Evolutionary conservation across 345 rosid genomes (phyloP).

Genomic region (Durio zibethinus): DNA sequence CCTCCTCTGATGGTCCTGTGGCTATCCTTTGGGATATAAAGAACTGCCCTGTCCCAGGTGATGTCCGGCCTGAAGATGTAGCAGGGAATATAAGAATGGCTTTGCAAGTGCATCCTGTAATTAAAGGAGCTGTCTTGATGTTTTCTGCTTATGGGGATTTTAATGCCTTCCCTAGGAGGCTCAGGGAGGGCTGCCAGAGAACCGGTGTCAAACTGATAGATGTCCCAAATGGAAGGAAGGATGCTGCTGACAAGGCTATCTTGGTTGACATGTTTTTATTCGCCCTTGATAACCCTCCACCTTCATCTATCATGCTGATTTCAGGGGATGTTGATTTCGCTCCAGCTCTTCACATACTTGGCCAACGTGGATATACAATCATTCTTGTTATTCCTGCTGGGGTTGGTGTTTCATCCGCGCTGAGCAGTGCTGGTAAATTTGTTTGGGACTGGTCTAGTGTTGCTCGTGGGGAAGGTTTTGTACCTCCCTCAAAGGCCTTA

Average conservation of each 20-base stretch:
- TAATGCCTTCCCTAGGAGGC: conserved; percentile 83
- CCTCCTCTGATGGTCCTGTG: conserved; percentile 57
- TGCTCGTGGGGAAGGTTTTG: conserved; percentile 94
- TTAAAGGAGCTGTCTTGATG: conserved; percentile 63
- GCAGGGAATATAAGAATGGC: conserved; percentile 93
- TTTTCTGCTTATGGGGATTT: conserved; percentile 98
- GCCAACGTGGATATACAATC: conserved; percentile 87
- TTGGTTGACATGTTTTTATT: conserved; percentile 94
- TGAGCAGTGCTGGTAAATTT: conserved; percentile 80
- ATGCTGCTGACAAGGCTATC: conserved; percentile 96
- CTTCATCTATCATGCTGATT: conserved; percentile 83
- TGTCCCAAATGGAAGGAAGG: conserved; percentile 96
- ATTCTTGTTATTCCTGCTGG: conserved; percentile 88
- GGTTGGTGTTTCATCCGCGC: conserved; percentile 78
- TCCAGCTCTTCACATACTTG: conserved; percentile 90
- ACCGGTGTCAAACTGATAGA: conserved; percentile 93
- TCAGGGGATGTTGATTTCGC: conserved; percentile 97
- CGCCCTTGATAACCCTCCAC: conserved; percentile 84
- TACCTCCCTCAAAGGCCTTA: conserved; percentile 42
- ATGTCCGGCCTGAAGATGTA: conserved; percentile 88
- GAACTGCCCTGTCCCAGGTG: conserved; percentile 90
- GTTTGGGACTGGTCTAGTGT: conserved; percentile 99
- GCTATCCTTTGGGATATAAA: conserved; percentile 97
- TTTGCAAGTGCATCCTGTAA: conserved; percentile 73
- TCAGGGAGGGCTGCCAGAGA: conserved; percentile 97